phyloP scores from a whole-genome alignment of 345 rosid genomes.

The Durio zibethinus region DNA sequence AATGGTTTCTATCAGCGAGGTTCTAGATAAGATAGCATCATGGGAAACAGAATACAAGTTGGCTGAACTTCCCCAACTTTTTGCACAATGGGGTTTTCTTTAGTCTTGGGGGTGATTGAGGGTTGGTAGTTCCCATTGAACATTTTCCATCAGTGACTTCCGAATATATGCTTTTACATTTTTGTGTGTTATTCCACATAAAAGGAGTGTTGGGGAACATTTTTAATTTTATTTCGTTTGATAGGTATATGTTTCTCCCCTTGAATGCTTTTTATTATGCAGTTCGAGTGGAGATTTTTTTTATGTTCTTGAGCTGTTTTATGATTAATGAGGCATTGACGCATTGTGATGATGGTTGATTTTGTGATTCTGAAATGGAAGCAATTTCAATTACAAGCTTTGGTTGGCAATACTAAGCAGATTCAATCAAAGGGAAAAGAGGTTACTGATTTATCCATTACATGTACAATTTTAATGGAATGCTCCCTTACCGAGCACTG shows the following conservation, averaged over 20 bases:
- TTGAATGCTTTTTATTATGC: conserved; percentile 43
- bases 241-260: conserved; percentile 16
- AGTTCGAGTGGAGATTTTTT: conserved; percentile 40
- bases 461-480: too few species aligned
- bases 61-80: conserved; percentile 12
- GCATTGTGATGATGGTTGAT: neutral
- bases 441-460: too few species aligned
- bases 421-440: too few species aligned
- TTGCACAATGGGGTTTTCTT: conserved; percentile 18
- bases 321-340: neutral
- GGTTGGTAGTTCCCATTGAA: conserved; percentile 24
- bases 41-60: neutral
- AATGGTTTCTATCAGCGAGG: conserved; percentile 67
- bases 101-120: conserved; percentile 7
- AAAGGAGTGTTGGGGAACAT: conserved; percentile 12
- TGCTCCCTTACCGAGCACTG: too few species aligned
- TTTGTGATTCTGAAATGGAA: conserved; percentile 1
- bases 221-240: neutral
- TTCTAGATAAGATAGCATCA: conserved; percentile 27
- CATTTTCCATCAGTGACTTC: conserved; percentile 13
- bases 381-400: neutral
- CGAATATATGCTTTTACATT: conserved; percentile 25
- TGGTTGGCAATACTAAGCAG: too few species aligned
- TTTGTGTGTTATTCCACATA: conserved; percentile 20
- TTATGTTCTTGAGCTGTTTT: neutral